Evolutionary conservation across 2,329 filamentous ascomycete species (phyloP).

Genomic region (Penicillium sp.): DNA sequence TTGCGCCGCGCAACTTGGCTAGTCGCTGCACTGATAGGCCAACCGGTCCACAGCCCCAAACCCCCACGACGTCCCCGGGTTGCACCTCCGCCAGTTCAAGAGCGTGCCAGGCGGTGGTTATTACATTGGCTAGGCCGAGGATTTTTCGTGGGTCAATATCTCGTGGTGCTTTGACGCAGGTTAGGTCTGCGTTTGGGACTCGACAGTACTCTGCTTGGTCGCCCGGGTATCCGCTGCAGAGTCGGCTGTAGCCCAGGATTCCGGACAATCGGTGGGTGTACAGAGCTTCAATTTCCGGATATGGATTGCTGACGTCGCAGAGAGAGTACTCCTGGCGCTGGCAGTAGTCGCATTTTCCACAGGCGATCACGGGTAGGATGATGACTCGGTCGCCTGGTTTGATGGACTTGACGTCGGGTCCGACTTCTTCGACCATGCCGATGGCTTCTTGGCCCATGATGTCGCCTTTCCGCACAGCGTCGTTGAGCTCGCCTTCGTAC

Average conservation of each 20-base stretch:
- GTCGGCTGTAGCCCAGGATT: slow-evolving; percentile 36
- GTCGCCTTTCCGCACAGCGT: slow-evolving; percentile 32
- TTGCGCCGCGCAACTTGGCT: slow-evolving; percentile 34
- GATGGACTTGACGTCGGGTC: slow-evolving; percentile 26
- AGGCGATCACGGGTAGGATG: slow-evolving; percentile 36
- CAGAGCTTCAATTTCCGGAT: slow-evolving; percentile 29
- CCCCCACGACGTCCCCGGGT: slow-evolving; percentile 34
- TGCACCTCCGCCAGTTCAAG: slow-evolving; percentile 37
- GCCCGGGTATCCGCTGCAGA: slow-evolving; percentile 41
- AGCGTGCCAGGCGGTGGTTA: slow-evolving; percentile 39
- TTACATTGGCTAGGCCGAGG: slow-evolving; percentile 36
- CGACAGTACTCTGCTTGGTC: slow-evolving; percentile 43
- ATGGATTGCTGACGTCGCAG: slow-evolving; percentile 37
- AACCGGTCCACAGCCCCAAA: slow-evolving; percentile 39
- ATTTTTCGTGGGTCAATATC: slow-evolving; percentile 33
- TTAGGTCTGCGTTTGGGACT: slow-evolving; percentile 39
- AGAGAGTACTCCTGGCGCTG: slow-evolving; percentile 35
- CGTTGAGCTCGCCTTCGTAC: slow-evolving; percentile 35
- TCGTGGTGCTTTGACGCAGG: slow-evolving; percentile 32
- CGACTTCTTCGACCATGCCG: slow-evolving; percentile 33
- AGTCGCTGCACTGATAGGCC: slow-evolving; percentile 36
- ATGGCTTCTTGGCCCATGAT: slow-evolving; percentile 39
- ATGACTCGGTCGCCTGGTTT: slow-evolving; percentile 34
- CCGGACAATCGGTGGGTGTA: slow-evolving; percentile 37
- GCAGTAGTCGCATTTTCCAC: slow-evolving; percentile 37